These are phyloP conservation scores for Stachybotrys chlorohalonatus DNA, from an alignment of 2,329 filamentous ascomycete species.

Conservation along the genomic window DNA sequence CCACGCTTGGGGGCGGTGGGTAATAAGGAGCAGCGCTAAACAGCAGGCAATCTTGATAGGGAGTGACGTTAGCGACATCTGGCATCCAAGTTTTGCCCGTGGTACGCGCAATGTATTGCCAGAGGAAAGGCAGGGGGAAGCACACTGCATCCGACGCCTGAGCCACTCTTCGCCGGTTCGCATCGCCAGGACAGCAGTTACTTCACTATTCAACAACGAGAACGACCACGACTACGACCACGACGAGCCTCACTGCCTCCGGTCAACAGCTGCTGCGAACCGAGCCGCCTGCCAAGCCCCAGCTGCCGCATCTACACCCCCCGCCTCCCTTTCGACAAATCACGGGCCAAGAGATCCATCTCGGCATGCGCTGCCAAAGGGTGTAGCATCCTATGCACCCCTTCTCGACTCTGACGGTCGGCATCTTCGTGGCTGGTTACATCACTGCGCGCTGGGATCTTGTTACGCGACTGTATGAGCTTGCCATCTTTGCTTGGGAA, in stretches of 20 bases:
- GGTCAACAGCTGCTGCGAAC: not conserved
- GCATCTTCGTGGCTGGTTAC: constrained; percentile 99
- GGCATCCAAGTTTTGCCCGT: not conserved
- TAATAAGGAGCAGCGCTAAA: not conserved
- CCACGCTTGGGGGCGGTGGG: not conserved
- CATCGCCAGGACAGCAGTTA: too few relatives aligned
- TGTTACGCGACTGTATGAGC: constrained; percentile 91
- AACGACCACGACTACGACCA: too few relatives aligned
- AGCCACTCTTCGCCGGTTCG: not conserved
- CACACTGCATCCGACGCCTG: not conserved
- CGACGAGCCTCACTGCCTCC: too few relatives aligned
- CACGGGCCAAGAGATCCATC: constrained; percentile 2
- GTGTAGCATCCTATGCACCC: constrained; percentile 75
- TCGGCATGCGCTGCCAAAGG: constrained; percentile 33
- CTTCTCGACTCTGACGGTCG: constrained; percentile 89
- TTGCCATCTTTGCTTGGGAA: constrained; percentile 95
- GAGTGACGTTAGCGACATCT: not conserved
- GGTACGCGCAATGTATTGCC: not conserved
- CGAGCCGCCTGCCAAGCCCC: not conserved
- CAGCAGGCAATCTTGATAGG: not conserved
- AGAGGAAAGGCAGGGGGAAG: not conserved
- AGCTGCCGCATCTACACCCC: not conserved
- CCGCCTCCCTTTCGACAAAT: not conserved
- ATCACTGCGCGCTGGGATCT: constrained; percentile 99
- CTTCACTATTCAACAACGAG: too few relatives aligned